phyloP scores from a whole-genome alignment of 371 early-diverging fungal genomes.

The Actinomortierella wolfii region DNA sequence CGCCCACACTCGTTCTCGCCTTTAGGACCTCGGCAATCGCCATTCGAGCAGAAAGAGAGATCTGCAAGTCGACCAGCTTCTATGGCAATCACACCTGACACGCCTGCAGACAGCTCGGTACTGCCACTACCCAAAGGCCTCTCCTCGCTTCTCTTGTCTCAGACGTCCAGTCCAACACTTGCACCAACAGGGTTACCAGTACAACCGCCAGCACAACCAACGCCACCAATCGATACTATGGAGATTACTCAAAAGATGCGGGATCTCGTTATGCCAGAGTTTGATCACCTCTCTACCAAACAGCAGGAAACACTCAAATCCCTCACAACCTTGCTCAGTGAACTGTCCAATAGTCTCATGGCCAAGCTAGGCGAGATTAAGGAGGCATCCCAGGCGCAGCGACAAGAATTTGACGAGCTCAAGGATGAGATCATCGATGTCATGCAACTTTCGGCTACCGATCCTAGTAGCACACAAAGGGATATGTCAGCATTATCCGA shows the following conservation, averaged over 20 bases:
- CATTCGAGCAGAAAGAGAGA: no score
- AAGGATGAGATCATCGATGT: conserved; percentile 47
- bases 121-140: conserved; percentile 15
- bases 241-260: conserved; percentile 28
- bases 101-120: not conserved
- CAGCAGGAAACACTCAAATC: conserved; percentile 38
- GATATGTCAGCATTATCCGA: conserved; percentile 35
- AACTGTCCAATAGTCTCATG: conserved; percentile 19
- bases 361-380: conserved; percentile 32
- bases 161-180: not conserved
- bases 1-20: not conserved
- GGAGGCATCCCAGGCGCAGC: conserved; percentile 29
- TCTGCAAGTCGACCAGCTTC: no score
- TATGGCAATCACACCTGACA: no score
- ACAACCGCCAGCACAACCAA: not conserved
- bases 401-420: conserved; percentile 46
- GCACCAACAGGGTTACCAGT: not conserved
- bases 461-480: conserved; percentile 35
- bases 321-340: conserved; percentile 26
- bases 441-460: conserved; percentile 45
- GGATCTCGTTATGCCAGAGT: conserved; percentile 37
- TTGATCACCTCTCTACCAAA: conserved; percentile 35
- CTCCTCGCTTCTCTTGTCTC: conserved; percentile 13
- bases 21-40: no score
- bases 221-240: not conserved